phyloP scores from a whole-genome alignment of 805 yeast species.

The Starmerella asiatica region DNA sequence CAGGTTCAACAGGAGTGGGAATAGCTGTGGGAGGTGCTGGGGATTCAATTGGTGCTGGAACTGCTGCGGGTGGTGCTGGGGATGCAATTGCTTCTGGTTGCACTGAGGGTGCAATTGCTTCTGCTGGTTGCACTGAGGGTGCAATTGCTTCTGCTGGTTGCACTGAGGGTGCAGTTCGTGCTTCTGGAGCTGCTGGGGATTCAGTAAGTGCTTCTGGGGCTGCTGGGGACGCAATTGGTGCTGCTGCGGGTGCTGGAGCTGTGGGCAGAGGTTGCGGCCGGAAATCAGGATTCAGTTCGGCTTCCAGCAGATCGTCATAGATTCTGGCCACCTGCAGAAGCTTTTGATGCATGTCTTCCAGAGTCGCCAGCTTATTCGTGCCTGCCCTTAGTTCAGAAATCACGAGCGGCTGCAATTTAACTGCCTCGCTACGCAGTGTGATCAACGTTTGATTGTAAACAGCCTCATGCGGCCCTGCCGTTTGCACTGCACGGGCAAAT shows the following conservation, averaged over 20 bases:
- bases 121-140: too few relatives aligned
- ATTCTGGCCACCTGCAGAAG: slow-evolving; percentile 18
- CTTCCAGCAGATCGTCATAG: slow-evolving; percentile 21
- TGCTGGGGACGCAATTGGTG: too few relatives aligned
- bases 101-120: too few relatives aligned
- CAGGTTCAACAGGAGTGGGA: not conserved
- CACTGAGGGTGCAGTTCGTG: too few relatives aligned
- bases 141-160: too few relatives aligned
- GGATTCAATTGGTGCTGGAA: too few relatives aligned
- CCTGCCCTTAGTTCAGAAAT: slow-evolving; percentile 17
- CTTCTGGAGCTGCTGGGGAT: too few relatives aligned
- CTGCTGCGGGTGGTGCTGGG: too few relatives aligned
- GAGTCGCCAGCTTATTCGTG: slow-evolving; percentile 17
- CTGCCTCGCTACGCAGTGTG: slow-evolving; percentile 14
- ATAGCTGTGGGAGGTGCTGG: too few relatives aligned
- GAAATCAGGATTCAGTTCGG: slow-evolving; percentile 18
- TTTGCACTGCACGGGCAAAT: slow-evolving; percentile 7
- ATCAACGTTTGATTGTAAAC: slow-evolving; percentile 16
- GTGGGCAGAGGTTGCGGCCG: not conserved
- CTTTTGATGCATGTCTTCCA: slow-evolving; percentile 21
- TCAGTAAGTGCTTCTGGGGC: too few relatives aligned
- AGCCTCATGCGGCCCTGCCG: slow-evolving; percentile 19
- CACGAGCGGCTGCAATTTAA: slow-evolving; percentile 19
- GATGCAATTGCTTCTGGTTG: too few relatives aligned
- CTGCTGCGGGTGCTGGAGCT: too few relatives aligned